Evolutionary conservation across 345 rosid genomes (phyloP).

Genomic region (Noccaea caerulescens): DNA sequence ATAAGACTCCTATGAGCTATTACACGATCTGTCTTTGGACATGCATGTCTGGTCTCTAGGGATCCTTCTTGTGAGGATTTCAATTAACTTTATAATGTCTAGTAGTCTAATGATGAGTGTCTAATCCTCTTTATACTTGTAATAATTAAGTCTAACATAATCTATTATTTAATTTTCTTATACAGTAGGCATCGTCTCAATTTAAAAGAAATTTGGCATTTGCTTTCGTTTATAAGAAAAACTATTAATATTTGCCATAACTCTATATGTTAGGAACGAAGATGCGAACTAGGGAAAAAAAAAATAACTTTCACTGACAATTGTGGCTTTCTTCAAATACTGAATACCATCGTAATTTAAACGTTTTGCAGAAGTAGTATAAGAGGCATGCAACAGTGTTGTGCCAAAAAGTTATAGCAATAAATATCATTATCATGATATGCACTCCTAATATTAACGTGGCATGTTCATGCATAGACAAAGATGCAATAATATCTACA

Average conservation of each 20-base stretch:
- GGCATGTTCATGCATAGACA: slow-evolving; percentile 43
- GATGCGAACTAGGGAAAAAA: background rate
- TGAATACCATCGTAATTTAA: background rate
- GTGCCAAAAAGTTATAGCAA: slow-evolving; percentile 40
- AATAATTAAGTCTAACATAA: slow-evolving; percentile 5
- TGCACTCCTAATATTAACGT: slow-evolving; percentile 35
- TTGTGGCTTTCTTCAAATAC: background rate
- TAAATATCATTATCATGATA: slow-evolving; percentile 31
- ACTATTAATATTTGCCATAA: background rate
- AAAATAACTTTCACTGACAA: background rate
- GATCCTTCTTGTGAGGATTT: slow-evolving; percentile 40
- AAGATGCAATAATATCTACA: slow-evolving; percentile 41
- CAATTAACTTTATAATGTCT: slow-evolving; percentile 37
- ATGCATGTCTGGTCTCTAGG: slow-evolving; percentile 49
- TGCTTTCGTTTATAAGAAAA: background rate
- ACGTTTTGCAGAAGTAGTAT: slow-evolving; percentile 31
- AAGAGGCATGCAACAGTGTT: slow-evolving; percentile 43
- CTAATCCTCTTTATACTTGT: slow-evolving; percentile 28
- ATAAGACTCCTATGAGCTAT: slow-evolving; percentile 38
- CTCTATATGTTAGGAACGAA: background rate
- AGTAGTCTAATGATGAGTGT: slow-evolving; percentile 41
- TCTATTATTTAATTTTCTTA: slow-evolving; percentile 6
- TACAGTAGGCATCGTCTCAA: background rate
- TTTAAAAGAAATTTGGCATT: background rate
- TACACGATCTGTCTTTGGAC: slow-evolving; percentile 46